Evolutionary conservation across 148 eudicot species (phyloP).

Genomic region (Chenopodium formosanum): DNA sequence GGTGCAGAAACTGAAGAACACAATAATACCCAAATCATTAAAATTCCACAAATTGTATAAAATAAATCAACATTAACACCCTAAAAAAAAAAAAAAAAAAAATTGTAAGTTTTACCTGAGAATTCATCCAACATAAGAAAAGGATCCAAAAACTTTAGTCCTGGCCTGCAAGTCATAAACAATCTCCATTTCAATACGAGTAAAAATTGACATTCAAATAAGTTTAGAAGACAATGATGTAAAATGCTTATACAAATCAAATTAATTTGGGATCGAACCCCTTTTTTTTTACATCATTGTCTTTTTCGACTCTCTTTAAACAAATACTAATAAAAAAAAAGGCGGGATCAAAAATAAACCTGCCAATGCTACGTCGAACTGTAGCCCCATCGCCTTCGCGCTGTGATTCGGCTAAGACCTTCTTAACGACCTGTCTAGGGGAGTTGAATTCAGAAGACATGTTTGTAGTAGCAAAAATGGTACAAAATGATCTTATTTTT

Average conservation of each 20-base stretch:
- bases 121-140: conserved; percentile 92
- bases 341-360: conserved; percentile 15
- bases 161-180: conserved; percentile 50
- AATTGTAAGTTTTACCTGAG: conserved; percentile 38
- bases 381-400: conserved; percentile 45
- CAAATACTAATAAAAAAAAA: too few relatives aligned
- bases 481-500: not conserved
- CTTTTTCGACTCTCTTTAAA: not conserved
- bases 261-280: too few relatives aligned
- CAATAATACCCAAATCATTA: not conserved
- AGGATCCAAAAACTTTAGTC: conserved; percentile 78
- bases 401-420: conserved; percentile 39
- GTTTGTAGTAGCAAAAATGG: not conserved
- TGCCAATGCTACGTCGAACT: conserved; percentile 47
- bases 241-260: too few relatives aligned
- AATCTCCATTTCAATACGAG: too few relatives aligned
- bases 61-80: not conserved
- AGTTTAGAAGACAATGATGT: too few relatives aligned
- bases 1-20: conserved; percentile 71
- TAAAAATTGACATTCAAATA: too few relatives aligned
- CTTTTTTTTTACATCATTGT: not conserved
- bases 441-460: conserved; percentile 23
- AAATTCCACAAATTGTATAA: not conserved
- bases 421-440: conserved; percentile 39
- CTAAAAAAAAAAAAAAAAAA: too few relatives aligned